phyloP scores from a whole-genome alignment of 2,329 filamentous ascomycete genomes.

The Pyrenochaeta sp. region DNA sequence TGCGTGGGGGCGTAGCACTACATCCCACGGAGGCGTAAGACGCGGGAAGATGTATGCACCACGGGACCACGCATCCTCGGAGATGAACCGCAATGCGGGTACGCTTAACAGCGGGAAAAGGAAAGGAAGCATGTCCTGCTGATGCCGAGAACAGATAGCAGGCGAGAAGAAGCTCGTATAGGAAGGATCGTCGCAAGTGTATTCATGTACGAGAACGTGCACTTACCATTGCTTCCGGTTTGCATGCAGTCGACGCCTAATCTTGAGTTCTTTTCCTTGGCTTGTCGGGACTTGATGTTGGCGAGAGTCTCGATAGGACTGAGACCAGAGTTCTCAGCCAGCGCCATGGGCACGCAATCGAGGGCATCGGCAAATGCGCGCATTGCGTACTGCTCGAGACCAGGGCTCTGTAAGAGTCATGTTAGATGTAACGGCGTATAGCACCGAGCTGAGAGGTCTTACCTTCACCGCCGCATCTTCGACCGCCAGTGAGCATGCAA shows the following conservation, averaged over 20 bases:
- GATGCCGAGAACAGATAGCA: neutral
- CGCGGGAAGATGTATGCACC: constrained; percentile 22
- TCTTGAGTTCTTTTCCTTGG: constrained; percentile 80
- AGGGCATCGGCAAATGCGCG: constrained; percentile 95
- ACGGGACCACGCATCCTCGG: constrained; percentile 25
- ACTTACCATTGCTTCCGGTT: constrained; percentile 81
- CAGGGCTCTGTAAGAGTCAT: constrained; percentile 70
- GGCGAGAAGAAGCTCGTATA: constrained; percentile 1
- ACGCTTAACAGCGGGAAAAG: constrained; percentile 23
- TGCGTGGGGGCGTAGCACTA: constrained; percentile 33
- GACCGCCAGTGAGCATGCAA: constrained; percentile 94
- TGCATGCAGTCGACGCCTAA: constrained; percentile 98
- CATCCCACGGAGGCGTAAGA: constrained; percentile 31
- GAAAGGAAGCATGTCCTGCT: constrained; percentile 13
- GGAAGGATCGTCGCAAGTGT: constrained; percentile 11
- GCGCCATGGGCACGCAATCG: constrained; percentile 90
- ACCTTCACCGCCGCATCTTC: constrained; percentile 91
- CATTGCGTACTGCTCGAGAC: constrained; percentile 99
- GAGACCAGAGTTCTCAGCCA: constrained; percentile 96
- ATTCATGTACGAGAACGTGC: constrained; percentile 4
- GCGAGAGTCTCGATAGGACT: constrained; percentile 96
- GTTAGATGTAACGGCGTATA: constrained; percentile 10
- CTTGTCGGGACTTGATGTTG: constrained; percentile 94
- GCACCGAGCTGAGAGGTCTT: constrained; percentile 14
- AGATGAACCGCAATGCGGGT: constrained; percentile 13